phyloP scores from a whole-genome alignment of 331 rosid species.

The Quercus phellos region DNA sequence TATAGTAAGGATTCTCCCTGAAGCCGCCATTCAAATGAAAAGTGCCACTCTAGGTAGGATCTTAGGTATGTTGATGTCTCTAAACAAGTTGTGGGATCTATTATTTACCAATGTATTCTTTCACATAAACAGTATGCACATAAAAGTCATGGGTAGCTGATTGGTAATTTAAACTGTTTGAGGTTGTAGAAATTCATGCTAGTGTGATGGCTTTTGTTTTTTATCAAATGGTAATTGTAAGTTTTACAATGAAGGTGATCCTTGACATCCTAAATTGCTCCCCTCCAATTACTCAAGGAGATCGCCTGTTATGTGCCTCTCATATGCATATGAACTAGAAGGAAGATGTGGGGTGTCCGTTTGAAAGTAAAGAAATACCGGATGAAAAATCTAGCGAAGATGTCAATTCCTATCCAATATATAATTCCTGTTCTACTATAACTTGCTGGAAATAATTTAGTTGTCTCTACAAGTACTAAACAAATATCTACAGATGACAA shows the following conservation, averaged over 20 bases:
- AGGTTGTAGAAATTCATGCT: neutral
- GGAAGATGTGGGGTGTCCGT: neutral
- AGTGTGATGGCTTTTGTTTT: neutral
- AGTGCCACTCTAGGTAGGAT: too few species aligned
- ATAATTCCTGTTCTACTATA: neutral
- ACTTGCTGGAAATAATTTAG: neutral
- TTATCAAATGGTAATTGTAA: neutral
- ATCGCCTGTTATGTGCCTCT: conserved; percentile 1
- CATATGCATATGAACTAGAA: conserved; percentile 2
- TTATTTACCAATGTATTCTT: neutral
- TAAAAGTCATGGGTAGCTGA: neutral
- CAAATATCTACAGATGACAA: neutral
- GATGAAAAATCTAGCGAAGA: neutral
- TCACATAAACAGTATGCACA: neutral
- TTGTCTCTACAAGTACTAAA: neutral
- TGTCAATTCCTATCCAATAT: neutral
- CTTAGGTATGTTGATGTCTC: neutral
- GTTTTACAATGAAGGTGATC: neutral
- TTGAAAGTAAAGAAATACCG: neutral
- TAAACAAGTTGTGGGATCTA: neutral
- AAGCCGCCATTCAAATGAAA: too few species aligned
- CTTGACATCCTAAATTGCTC: neutral
- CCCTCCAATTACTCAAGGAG: neutral
- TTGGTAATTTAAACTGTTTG: neutral
- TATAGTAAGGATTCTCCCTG: too few species aligned